These are phyloP conservation scores for Hymenoscyphus infarciens DNA, from an alignment of 2,329 filamentous ascomycete species.

Conservation along the genomic window DNA sequence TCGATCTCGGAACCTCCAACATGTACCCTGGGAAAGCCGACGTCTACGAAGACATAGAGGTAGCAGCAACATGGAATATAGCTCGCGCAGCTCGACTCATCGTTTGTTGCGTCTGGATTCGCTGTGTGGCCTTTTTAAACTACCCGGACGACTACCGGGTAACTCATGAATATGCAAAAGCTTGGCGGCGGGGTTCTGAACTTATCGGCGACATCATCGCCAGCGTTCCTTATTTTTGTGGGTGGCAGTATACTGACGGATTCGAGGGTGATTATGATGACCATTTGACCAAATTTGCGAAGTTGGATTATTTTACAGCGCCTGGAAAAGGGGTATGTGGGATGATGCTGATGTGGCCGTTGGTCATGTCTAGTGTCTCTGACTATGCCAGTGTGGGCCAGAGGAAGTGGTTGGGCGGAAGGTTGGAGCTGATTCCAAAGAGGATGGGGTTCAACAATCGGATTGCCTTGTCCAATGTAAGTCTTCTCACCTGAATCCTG, in stretches of 20 bases:
- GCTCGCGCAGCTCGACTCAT: conserved; percentile 49
- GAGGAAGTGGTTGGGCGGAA: conserved; percentile 49
- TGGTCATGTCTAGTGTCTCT: conserved; percentile 49
- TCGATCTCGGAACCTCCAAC: conserved; percentile 48
- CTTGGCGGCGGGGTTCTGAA: conserved; percentile 46
- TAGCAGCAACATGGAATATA: conserved; percentile 53
- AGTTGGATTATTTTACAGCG: conserved; percentile 26
- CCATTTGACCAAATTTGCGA: conserved; percentile 49
- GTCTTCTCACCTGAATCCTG: neutral
- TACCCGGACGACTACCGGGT: neutral
- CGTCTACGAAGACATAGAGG: conserved; percentile 53
- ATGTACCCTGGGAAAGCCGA: conserved; percentile 57
- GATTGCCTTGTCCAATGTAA: neutral
- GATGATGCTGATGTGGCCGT: conserved; percentile 56
- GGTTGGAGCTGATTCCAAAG: conserved; percentile 50
- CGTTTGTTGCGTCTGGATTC: conserved; percentile 40
- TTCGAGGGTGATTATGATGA: conserved; percentile 23
- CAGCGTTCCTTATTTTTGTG: conserved; percentile 52
- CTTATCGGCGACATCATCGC: conserved; percentile 55
- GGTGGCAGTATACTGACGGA: conserved; percentile 48
- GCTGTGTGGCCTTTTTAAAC: neutral
- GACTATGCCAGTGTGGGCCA: conserved; percentile 57
- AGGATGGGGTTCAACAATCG: conserved; percentile 53
- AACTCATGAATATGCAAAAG: conserved; percentile 55
- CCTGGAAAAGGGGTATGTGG: conserved; percentile 48